Percentiles rank a stretch among this genome's conserved stretches.
Evolutionary conservation across 2,329 filamentous ascomycete genomes (phyloP).

Genomic region (Paecilomyces sp.): DNA sequence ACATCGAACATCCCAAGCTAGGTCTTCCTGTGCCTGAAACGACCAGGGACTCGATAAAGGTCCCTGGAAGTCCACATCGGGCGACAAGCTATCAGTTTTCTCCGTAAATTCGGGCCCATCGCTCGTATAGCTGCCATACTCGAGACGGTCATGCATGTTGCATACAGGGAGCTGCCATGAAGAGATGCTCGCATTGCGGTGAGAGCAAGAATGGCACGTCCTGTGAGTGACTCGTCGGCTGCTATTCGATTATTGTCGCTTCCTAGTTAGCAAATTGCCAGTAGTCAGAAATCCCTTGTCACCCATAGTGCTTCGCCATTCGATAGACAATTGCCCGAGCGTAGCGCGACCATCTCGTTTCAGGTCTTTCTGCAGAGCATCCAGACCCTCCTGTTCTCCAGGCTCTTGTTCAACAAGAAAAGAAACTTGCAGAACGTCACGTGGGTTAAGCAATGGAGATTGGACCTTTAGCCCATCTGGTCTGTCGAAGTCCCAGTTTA

Average conservation of each 20-base stretch:
- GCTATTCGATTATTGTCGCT: slow-evolving; percentile 15
- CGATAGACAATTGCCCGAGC: slow-evolving; percentile 76
- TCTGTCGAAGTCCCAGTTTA: slow-evolving; percentile 48
- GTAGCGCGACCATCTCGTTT: slow-evolving; percentile 48
- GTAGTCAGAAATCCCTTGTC: slow-evolving; percentile 82
- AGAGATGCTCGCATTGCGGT: neutral
- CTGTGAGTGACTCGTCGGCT: neutral
- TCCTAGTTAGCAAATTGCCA: slow-evolving; percentile 59
- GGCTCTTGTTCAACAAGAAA: slow-evolving; percentile 54
- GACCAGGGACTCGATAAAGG: neutral
- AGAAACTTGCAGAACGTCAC: slow-evolving; percentile 58
- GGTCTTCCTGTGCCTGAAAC: neutral
- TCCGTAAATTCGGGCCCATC: neutral
- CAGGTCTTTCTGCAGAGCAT: slow-evolving; percentile 45
- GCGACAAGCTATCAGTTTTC: neutral
- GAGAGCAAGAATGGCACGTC: neutral
- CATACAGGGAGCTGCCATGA: neutral
- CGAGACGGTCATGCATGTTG: neutral
- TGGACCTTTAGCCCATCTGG: slow-evolving; percentile 21
- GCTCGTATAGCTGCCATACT: neutral
- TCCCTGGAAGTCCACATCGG: neutral
- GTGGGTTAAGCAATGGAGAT: slow-evolving; percentile 48
- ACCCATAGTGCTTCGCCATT: slow-evolving; percentile 86
- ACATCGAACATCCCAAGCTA: neutral
- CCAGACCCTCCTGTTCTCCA: slow-evolving; percentile 39